A percentile compares a stretch with the other conserved stretches of the same genome.
phyloP scores from a whole-genome alignment of 768 basidiomycete species.

The Stropharia rugosoannulata region DNA sequence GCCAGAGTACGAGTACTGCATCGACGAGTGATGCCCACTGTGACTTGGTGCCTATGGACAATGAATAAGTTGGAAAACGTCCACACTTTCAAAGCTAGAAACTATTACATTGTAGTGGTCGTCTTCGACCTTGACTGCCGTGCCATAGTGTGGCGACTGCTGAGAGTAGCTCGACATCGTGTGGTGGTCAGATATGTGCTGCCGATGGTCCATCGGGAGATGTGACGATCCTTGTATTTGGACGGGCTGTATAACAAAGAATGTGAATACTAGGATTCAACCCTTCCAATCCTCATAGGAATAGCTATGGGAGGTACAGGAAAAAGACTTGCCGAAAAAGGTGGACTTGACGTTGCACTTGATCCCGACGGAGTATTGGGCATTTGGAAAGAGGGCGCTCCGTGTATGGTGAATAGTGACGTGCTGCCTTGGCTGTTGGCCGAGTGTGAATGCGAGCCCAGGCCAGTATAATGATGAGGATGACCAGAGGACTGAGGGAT shows the following conservation, averaged over 20 bases:
- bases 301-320: constrained; percentile 29
- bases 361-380: constrained; percentile 73
- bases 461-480: constrained; percentile 48
- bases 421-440: constrained; percentile 34
- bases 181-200: constrained; percentile 38
- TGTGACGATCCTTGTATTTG: constrained; percentile 62
- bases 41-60: constrained; percentile 9
- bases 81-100: constrained; percentile 5
- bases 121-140: constrained; percentile 65
- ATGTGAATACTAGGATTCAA: constrained; percentile 58
- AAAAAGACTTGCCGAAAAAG: constrained; percentile 85
- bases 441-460: constrained; percentile 37
- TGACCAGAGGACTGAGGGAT: constrained; percentile 59
- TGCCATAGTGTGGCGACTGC: constrained; percentile 42
- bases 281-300: constrained; percentile 30
- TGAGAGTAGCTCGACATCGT: constrained; percentile 41
- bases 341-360: constrained; percentile 72
- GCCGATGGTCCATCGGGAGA: constrained; percentile 49
- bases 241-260: constrained; percentile 56
- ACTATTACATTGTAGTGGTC: constrained; percentile 53
- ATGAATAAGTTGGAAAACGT: not conserved
- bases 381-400: constrained; percentile 55
- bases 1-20: constrained; percentile 49
- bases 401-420: constrained; percentile 52
- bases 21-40: constrained; percentile 32